phyloP scores from a whole-genome alignment of 2,329 filamentous ascomycete species.

The Acephala macrosclerotiorum region DNA sequence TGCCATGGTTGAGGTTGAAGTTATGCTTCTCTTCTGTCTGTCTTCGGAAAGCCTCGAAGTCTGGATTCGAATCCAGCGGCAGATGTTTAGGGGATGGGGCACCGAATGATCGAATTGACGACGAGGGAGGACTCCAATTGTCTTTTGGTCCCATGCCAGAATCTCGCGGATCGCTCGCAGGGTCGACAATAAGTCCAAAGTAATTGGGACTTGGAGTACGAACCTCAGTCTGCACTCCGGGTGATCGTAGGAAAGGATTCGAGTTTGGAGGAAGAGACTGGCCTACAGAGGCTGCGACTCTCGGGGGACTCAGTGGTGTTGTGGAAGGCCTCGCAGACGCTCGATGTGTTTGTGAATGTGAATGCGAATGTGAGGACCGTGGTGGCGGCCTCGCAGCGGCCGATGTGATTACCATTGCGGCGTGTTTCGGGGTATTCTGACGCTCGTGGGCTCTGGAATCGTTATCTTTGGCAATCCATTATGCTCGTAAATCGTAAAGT shows the following conservation, averaged over 20 bases:
- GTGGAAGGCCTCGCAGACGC: conserved; percentile 31
- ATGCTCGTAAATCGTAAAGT: background rate
- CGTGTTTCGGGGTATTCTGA: conserved; percentile 39
- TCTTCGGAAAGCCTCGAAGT: conserved; percentile 81
- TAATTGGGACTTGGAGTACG: conserved; percentile 80
- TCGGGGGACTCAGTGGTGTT: conserved; percentile 33
- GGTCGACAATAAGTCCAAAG: conserved; percentile 78
- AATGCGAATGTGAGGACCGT: conserved; percentile 39
- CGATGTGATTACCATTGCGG: conserved; percentile 40
- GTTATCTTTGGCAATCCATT: conserved; percentile 25
- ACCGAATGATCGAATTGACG: conserved; percentile 74
- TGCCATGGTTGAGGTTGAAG: conserved; percentile 54
- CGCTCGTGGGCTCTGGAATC: conserved; percentile 6
- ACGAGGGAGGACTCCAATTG: conserved; percentile 78
- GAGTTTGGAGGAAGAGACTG: conserved; percentile 36
- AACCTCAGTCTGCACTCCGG: conserved; percentile 32
- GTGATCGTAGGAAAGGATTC: conserved; percentile 36
- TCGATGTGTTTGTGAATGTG: conserved; percentile 37
- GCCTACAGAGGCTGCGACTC: conserved; percentile 39
- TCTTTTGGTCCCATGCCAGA: conserved; percentile 69
- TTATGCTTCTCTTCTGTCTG: conserved; percentile 72
- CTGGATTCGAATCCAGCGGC: conserved; percentile 77
- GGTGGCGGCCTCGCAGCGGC: conserved; percentile 40
- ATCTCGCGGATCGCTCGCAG: conserved; percentile 65
- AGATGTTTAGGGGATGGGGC: conserved; percentile 73